A percentile compares a stretch with the other conserved stretches of the same genome.
phyloP scores from a whole-genome alignment of 345 rosid genomes.

The Bruguiera gymnorhiza region DNA sequence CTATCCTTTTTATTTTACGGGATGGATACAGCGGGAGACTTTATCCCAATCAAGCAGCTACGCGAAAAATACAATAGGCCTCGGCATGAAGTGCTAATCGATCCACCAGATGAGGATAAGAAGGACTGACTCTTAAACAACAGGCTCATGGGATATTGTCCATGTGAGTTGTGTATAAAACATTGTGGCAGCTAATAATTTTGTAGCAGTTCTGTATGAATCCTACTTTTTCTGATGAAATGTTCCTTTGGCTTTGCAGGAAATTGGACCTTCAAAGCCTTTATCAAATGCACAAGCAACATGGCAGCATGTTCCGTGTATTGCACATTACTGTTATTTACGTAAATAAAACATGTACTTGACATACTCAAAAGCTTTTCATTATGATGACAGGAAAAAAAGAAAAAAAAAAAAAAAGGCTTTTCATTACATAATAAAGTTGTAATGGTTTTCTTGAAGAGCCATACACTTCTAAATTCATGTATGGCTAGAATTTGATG shows the following conservation, averaged over 20 bases:
- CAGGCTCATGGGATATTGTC: not conserved
- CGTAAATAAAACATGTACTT: not conserved
- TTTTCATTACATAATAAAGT: too few species aligned
- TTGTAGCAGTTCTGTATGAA: not conserved
- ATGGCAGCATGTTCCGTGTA: not conserved
- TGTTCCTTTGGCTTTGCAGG: not conserved
- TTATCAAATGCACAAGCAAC: not conserved
- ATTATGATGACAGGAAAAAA: too few species aligned
- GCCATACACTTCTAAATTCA: too few species aligned
- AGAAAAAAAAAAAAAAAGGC: too few species aligned
- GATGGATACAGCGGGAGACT: slow-evolving; percentile 77
- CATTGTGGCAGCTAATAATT: not conserved
- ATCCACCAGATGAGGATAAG: slow-evolving; percentile 52
- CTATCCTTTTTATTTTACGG: slow-evolving; percentile 79
- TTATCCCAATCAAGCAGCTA: slow-evolving; percentile 86
- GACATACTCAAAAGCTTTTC: not conserved
- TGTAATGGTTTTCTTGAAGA: too few species aligned
- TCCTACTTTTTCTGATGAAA: not conserved
- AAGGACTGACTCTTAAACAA: slow-evolving; percentile 25
- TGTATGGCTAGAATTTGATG: too few species aligned
- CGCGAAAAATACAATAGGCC: slow-evolving; percentile 78
- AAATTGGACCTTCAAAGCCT: not conserved
- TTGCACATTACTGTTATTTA: not conserved
- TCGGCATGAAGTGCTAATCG: slow-evolving; percentile 63
- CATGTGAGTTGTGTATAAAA: not conserved